Conservation (phyloP, 2,329 filamentous ascomycete species). For the Colletotrichum euphorbiae region DNA sequence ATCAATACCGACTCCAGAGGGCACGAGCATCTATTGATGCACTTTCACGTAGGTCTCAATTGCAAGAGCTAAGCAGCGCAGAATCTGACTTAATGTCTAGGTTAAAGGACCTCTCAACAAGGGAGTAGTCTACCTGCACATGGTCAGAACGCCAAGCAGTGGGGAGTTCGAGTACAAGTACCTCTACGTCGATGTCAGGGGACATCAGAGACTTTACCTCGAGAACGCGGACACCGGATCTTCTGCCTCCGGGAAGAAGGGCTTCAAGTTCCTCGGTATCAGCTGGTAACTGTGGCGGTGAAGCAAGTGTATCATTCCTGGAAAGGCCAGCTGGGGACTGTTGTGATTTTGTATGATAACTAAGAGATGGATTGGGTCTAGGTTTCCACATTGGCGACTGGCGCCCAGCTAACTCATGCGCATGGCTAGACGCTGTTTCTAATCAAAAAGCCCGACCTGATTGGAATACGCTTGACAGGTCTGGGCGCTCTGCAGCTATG, state of each 20-base stretch:
- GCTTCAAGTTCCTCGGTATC: conserved; percentile 70
- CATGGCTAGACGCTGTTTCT: background rate
- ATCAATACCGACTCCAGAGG: conserved; percentile 78
- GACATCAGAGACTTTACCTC: conserved; percentile 73
- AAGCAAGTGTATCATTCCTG: conserved; percentile 24
- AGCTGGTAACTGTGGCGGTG: conserved; percentile 59
- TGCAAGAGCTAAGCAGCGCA: background rate
- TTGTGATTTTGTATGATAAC: conserved; percentile 2
- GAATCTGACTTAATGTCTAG: conserved; percentile 51
- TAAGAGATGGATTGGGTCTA: background rate
- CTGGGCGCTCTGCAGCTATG: too few relatives aligned
- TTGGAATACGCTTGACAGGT: too few relatives aligned
- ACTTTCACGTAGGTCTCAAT: conserved; percentile 75
- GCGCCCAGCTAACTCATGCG: too few relatives aligned
- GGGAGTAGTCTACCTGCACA: conserved; percentile 81
- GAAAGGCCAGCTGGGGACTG: background rate
- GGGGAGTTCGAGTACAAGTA: conserved; percentile 82
- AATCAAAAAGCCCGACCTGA: too few relatives aligned
- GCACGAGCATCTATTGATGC: conserved; percentile 83
- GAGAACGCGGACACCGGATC: conserved; percentile 66
- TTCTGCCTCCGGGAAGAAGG: conserved; percentile 53
- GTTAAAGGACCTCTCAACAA: conserved; percentile 81
- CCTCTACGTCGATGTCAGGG: conserved; percentile 83
- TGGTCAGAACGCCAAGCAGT: conserved; percentile 75
- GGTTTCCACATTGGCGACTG: too few relatives aligned